These are phyloP conservation scores for Gastrodia elata DNA, from an alignment of 106 monocot species.

Conservation along the genomic window DNA sequence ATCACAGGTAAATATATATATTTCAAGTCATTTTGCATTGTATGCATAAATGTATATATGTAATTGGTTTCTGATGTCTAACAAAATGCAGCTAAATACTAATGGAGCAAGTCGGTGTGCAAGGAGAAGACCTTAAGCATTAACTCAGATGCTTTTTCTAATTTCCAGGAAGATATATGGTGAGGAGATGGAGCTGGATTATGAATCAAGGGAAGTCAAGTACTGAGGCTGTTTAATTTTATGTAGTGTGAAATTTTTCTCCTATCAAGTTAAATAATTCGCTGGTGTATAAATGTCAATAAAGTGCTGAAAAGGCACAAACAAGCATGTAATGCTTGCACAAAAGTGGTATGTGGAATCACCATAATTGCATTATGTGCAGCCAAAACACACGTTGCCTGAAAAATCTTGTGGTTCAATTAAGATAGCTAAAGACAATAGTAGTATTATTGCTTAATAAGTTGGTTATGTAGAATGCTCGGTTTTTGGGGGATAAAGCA, in stretches of 20 bases:
- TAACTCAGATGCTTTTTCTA: not conserved
- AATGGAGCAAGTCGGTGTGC: not conserved
- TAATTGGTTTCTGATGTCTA: not conserved
- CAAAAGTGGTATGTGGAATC: not conserved
- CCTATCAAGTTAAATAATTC: not conserved
- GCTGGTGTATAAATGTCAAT: not conserved
- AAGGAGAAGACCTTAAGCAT: not conserved
- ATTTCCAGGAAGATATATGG: not conserved
- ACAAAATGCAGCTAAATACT: not conserved
- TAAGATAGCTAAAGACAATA: not conserved
- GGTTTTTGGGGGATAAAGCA: not conserved
- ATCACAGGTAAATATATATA: constrained; percentile 14
- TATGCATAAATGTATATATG: not conserved
- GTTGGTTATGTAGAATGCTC: no score
- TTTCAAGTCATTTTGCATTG: not conserved
- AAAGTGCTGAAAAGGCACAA: not conserved
- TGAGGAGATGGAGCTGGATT: not conserved
- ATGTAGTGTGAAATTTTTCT: not conserved
- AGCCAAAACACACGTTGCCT: not conserved
- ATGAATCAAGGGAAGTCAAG: not conserved
- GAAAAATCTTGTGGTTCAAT: not conserved
- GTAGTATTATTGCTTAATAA: not conserved
- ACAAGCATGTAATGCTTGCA: not conserved
- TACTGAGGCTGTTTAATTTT: not conserved
- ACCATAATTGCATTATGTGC: not conserved